Base-by-base conservation (phyloP, 345 rosid species). In the Draba incana region DNA sequence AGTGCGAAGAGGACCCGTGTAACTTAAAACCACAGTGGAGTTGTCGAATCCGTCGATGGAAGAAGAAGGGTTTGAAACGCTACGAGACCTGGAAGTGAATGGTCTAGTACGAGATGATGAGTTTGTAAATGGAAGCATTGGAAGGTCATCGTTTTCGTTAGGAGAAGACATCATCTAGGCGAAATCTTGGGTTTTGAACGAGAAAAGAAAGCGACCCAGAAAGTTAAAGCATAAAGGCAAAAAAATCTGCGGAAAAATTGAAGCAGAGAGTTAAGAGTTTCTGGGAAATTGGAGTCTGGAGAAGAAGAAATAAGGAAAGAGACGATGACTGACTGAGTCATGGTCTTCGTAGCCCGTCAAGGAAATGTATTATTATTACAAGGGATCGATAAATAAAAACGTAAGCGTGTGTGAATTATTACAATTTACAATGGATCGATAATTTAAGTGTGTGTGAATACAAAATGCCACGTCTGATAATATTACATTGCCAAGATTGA, bases 1-100 rank as follows among this genome's bases (percentile, higher is more conserved):
- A 61, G 83, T 84, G 15, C 91, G 85, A 50, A 93, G 70, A 52
- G 96, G 98, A 74, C 98, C 97, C 47, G 96, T 90, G 79, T 72
- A 84, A 48, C 96, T 89, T 10, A 76, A 89, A 68, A 75, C 69
- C 55, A 75, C 75, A 72, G 59, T 49, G 28, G 70, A 80, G 62
- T 10, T 77, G 47, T 72, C 90, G 74, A 67, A 77, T 42, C 88
- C 75, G 43, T 88, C 93, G 46, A 57, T 14, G 65, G 80, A 62
- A 51, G 70, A 67, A 72, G 57, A 42, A 14, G 92, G 83, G 75
- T 81, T 82, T 61, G 92, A 88, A n/a, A 82, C 82, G 54, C 91
- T 90, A 59, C 77, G 82, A 46, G 75, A 72, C 84, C 84, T 79
- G 31, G 82, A 61, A 57, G 75, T 42, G 69, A 77, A 70, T 15